These are phyloP conservation scores for Penicillium verhagenii DNA, from an alignment of 495 filamentous ascomycete genomes.

Conservation along the genomic window DNA sequence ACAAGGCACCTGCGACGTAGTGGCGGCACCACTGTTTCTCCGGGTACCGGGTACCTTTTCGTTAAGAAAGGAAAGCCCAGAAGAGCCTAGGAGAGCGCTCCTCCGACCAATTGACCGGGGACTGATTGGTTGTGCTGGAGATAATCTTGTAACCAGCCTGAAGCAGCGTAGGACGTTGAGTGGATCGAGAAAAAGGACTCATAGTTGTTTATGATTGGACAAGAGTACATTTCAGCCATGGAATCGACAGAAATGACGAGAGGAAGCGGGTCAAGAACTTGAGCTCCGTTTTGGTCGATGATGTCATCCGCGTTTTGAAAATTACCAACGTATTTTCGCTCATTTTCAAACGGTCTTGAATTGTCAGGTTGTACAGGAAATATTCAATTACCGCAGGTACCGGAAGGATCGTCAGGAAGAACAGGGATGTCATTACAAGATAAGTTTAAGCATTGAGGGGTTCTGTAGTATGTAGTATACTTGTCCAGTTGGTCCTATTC, in stretches of 20 bases:
- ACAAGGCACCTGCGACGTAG: slow-evolving; percentile 25
- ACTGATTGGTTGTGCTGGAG: slow-evolving; percentile 13
- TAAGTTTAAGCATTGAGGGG: too few relatives aligned
- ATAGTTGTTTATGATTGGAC: slow-evolving; percentile 28
- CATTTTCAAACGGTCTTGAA: not conserved
- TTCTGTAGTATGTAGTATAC: not conserved
- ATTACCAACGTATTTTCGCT: slow-evolving; percentile 10
- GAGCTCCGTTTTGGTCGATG: slow-evolving; percentile 15
- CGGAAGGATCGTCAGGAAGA: not conserved
- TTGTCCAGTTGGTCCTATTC: not conserved
- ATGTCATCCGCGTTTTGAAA: slow-evolving; percentile 40
- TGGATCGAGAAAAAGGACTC: slow-evolving; percentile 26
- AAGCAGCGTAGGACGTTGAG: slow-evolving; percentile 22
- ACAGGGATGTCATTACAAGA: not conserved
- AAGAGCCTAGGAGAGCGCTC: not conserved
- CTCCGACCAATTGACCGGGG: not conserved
- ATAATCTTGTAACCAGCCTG: slow-evolving; percentile 18
- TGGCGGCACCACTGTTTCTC: slow-evolving; percentile 8
- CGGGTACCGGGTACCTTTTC: slow-evolving; percentile 22
- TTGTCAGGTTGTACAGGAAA: not conserved
- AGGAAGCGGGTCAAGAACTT: slow-evolving; percentile 31
- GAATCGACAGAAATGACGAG: slow-evolving; percentile 41
- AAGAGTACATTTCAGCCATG: slow-evolving; percentile 26
- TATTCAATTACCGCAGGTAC: not conserved
- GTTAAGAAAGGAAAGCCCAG: too few relatives aligned